Base-by-base conservation (phyloP, 352 stramenopile genomes). In the Phytophthora melonis region DNA sequence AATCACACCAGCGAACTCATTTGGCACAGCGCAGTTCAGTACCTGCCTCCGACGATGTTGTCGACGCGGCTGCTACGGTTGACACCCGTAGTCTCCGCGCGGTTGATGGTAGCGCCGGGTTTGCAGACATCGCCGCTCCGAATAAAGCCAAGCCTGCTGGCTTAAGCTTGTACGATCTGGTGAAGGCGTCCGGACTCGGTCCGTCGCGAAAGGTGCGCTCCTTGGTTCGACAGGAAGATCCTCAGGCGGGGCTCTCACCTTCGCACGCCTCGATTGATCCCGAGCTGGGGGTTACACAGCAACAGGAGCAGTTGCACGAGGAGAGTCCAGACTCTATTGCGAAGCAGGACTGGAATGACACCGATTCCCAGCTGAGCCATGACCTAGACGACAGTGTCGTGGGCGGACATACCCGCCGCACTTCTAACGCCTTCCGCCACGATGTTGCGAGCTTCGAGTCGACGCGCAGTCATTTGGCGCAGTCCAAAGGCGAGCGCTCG, bases 151-250 rank as follows among this genome's bases (percentile, higher is more conserved):
- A 64, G 41, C 70, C 78, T 41, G 69, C 66, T 56, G 69, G 77
- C 3, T 57, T 89, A 52, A 87, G 75, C 34, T 70, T 89, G 34
- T 80, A 78, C 52, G 78, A 87, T 68, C 66, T 84, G 53, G 73
- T 77, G 36, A 87, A 86, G 68, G 61, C 68, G 23, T 69, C 70
- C 47, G 72, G 56, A 5, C 63, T 77, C 50, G 65, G 53, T 30
- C 10, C 73, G 65, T 50, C 41, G 19, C 25, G 19, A 11, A 70
- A 67, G 52, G 18, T 9, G 32, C 53, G n/a, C 10, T 74, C 62
- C 27, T 55, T 59, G 7, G 47, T 67, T 58, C 55, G n/a, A 13
- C 60, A 45, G 63, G 55, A n/a, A 34, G 56, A 72, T 47, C 25
- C 49, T 6, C 52, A 45, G n/a, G 47, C 45, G 19, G 32, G 7